Evolutionary conservation across 495 filamentous ascomycete species (phyloP).

Genomic region (Thermochaetoides thermophila): DNA sequence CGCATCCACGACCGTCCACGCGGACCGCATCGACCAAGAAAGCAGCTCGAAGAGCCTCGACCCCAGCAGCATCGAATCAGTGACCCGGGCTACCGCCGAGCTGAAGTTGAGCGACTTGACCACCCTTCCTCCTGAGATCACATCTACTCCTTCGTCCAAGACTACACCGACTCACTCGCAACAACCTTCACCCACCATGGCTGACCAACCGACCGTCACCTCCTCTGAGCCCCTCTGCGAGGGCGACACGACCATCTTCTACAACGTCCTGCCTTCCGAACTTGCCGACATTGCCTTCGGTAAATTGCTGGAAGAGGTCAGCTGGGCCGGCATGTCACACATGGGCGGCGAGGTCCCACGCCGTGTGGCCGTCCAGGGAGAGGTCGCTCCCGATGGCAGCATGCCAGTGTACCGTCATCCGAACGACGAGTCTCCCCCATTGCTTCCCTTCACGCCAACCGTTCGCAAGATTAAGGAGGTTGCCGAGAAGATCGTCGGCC

Average conservation of each 20-base stretch:
- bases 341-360: conserved; percentile 83
- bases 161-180: not conserved
- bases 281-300: conserved; percentile 49
- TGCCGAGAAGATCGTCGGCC: conserved; percentile 56
- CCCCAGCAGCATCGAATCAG: no score
- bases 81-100: no score
- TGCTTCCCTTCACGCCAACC: conserved; percentile 57
- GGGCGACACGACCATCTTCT: conserved; percentile 66
- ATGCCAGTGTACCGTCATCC: conserved; percentile 91
- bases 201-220: not conserved
- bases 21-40: not conserved
- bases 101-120: not conserved
- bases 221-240: conserved; percentile 37
- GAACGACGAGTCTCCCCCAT: conserved; percentile 71
- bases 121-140: not conserved
- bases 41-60: not conserved
- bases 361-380: conserved; percentile 83
- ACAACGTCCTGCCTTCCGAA: conserved; percentile 43
- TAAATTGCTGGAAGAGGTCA: conserved; percentile 57
- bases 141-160: not conserved
- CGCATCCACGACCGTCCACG: no score
- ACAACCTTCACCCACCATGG: conserved; percentile 8
- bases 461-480: conserved; percentile 51
- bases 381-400: conserved; percentile 51
- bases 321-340: conserved; percentile 88